Conservation (phyloP, 768 basidiomycete genomes). For the Serpula lacrymans region DNA sequence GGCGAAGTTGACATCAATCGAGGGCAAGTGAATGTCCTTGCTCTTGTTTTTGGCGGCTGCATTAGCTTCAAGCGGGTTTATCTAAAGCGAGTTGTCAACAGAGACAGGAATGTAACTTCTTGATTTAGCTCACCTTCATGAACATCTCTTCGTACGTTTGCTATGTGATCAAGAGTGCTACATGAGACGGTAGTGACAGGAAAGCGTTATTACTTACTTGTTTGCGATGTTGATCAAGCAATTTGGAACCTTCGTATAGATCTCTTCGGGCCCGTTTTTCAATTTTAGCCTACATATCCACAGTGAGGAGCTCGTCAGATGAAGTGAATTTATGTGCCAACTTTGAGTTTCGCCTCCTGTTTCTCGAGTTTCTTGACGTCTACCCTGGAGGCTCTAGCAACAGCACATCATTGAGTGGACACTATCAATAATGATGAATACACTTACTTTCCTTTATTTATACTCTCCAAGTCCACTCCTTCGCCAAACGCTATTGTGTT, state of each 20-base stretch:
- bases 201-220: constrained; percentile 47
- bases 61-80: constrained; percentile 88
- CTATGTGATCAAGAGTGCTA: constrained; percentile 34
- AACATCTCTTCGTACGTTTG: constrained; percentile 99
- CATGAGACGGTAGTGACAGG: not conserved
- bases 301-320: constrained; percentile 5
- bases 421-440: constrained; percentile 10
- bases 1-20: constrained; percentile 94
- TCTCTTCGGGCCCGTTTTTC: constrained; percentile 91
- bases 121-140: constrained; percentile 68
- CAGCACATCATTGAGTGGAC: constrained; percentile 8
- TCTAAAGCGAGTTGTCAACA: constrained; percentile 36
- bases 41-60: constrained; percentile 85
- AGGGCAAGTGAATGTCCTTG: constrained; percentile 93
- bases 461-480: constrained; percentile 86
- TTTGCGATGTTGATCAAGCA: constrained; percentile 89
- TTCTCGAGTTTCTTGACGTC: constrained; percentile 96
- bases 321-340: constrained; percentile 22
- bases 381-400: constrained; percentile 76
- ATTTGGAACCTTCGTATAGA: constrained; percentile 94
- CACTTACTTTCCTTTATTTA: constrained; percentile 89
- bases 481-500: constrained; percentile 76
- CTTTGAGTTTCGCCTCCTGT: constrained; percentile 94
- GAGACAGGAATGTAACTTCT: not conserved
- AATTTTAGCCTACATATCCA: constrained; percentile 73